phyloP scores from a whole-genome alignment of 257 asterid species.

The Echium plantagineum region DNA sequence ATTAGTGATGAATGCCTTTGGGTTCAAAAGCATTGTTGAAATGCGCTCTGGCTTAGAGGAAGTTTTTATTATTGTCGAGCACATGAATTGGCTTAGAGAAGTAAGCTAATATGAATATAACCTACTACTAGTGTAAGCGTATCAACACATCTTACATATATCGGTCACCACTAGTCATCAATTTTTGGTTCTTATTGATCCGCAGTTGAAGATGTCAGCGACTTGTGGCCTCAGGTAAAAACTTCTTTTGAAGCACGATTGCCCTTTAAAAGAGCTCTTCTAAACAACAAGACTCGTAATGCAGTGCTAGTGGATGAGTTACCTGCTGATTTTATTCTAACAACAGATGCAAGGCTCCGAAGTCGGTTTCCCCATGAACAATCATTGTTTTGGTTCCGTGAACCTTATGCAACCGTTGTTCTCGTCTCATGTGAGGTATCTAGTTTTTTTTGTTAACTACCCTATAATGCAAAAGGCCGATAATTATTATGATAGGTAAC shows the following conservation, averaged over 20 bases:
- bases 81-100: not conserved
- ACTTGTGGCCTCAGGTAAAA: constrained; percentile 79
- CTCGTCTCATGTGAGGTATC: constrained; percentile 91
- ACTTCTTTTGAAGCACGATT: constrained; percentile 70
- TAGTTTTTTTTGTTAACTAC: not conserved
- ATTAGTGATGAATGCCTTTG: too few species aligned
- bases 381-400: constrained; percentile 88
- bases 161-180: not conserved
- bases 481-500: not conserved
- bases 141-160: not conserved
- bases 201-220: constrained; percentile 97
- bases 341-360: constrained; percentile 94
- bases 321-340: constrained; percentile 79
- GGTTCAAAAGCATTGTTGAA: too few species aligned
- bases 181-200: constrained; percentile 10
- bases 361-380: constrained; percentile 95
- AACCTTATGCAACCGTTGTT: constrained; percentile 84
- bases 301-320: constrained; percentile 69
- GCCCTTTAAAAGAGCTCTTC: constrained; percentile 59
- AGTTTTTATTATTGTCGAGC: not conserved
- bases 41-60: not conserved
- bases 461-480: not conserved
- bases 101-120: not conserved
- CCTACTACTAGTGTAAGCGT: not conserved
- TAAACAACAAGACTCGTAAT: constrained; percentile 93